Evolutionary conservation across 2,329 filamentous ascomycete genomes (phyloP).

Genomic region (Aspergillus felis): DNA sequence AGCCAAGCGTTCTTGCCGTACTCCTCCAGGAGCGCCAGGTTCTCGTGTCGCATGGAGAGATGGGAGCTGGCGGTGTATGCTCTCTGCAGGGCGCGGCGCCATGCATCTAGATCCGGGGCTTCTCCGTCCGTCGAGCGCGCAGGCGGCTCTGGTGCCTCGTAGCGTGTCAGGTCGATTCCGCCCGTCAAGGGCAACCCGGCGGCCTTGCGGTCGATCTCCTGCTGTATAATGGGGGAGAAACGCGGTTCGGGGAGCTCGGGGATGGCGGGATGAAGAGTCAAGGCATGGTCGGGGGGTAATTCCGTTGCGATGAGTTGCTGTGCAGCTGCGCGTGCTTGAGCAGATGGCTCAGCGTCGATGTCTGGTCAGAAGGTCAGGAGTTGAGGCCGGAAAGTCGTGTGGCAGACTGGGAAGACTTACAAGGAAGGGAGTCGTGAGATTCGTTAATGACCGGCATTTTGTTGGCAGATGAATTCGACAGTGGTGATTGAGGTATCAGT

Average conservation of each 20-base stretch:
- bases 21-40: conserved; percentile 70
- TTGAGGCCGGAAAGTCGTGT: conserved; percentile 1
- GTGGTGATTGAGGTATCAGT: neutral
- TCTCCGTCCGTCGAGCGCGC: conserved; percentile 35
- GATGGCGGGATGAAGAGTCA: conserved; percentile 56
- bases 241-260: conserved; percentile 49
- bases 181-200: conserved; percentile 54
- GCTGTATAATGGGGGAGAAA: conserved; percentile 63
- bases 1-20: conserved; percentile 92
- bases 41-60: conserved; percentile 52
- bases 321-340: conserved; percentile 59
- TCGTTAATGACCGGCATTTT: conserved; percentile 65
- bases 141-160: conserved; percentile 69
- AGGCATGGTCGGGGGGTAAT: conserved; percentile 48
- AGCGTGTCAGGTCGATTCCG: conserved; percentile 73
- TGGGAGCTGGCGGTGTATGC: conserved; percentile 59
- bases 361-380: conserved; percentile 51
- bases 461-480: neutral
- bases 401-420: conserved; percentile 47
- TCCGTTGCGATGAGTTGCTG: conserved; percentile 67
- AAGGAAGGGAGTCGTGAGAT: conserved; percentile 76
- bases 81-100: conserved; percentile 49
- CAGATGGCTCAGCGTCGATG: conserved; percentile 70
- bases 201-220: conserved; percentile 66
- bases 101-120: conserved; percentile 39